phyloP scores from a whole-genome alignment of 2,329 filamentous ascomycete species.

The Helotiales sp. region DNA sequence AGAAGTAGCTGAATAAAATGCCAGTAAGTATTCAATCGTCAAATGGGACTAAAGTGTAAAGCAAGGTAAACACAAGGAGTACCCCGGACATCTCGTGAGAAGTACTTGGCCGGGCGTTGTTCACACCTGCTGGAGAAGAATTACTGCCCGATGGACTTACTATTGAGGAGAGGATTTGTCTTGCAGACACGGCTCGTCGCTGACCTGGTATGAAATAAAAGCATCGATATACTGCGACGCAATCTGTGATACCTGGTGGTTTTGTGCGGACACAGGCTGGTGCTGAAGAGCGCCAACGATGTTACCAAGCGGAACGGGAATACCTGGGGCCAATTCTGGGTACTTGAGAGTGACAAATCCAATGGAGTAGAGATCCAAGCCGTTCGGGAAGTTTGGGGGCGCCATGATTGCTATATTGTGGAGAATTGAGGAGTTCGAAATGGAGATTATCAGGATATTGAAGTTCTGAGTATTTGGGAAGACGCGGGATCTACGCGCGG shows the following conservation, averaged over 20 bases:
- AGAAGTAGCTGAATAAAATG: constrained; percentile 28
- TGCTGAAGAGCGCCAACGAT: constrained; percentile 33
- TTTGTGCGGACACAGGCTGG: constrained; percentile 15
- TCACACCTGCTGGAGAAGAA: too few relatives aligned
- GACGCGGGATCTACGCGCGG: not conserved
- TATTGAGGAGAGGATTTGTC: constrained; percentile 32
- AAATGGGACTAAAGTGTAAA: too few relatives aligned
- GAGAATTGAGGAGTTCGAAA: not conserved
- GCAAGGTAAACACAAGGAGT: too few relatives aligned
- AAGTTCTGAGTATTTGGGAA: not conserved
- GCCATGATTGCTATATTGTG: constrained; percentile 23
- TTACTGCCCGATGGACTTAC: constrained; percentile 16
- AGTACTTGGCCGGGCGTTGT: too few relatives aligned
- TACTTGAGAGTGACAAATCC: constrained; percentile 35
- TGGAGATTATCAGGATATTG: not conserved
- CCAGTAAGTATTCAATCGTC: too few relatives aligned
- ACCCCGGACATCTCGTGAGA: too few relatives aligned
- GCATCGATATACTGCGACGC: constrained; percentile 36
- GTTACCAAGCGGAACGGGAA: constrained; percentile 28
- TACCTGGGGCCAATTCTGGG: constrained; percentile 22
- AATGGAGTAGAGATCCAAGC: constrained; percentile 30
- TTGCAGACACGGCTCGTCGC: constrained; percentile 30
- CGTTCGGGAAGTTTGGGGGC: constrained; percentile 30
- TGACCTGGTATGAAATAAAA: constrained; percentile 34
- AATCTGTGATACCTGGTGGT: constrained; percentile 32